Evolutionary conservation across 1,284 basidiomycete species (phyloP).

Genomic region (Puccinia novopanici): DNA sequence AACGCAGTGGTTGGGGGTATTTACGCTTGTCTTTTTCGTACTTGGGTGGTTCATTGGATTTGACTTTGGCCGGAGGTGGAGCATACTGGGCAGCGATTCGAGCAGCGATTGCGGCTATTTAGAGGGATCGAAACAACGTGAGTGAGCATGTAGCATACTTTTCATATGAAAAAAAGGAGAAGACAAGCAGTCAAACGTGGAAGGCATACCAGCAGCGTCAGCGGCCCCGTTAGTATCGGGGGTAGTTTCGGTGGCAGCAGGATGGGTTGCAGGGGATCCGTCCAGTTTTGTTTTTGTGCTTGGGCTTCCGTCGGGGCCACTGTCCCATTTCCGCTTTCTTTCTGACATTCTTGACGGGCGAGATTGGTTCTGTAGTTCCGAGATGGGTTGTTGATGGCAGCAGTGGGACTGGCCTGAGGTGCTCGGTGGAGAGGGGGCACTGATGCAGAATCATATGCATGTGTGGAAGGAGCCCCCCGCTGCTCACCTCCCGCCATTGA

Average conservation of each 20-base stretch:
- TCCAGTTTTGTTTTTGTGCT: conserved; percentile 33
- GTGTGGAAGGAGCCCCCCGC: no score
- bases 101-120: conserved; percentile 46
- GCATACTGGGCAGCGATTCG: conserved; percentile 50
- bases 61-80: conserved; percentile 29
- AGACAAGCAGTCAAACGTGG: not conserved
- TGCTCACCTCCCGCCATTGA: no score
- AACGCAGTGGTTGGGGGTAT: not conserved
- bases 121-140: not conserved
- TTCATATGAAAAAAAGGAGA: not conserved
- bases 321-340: conserved; percentile 50
- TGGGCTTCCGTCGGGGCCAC: conserved; percentile 37
- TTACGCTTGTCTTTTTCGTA: conserved; percentile 51
- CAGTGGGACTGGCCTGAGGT: no score
- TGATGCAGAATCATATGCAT: no score
- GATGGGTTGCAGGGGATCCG: not conserved
- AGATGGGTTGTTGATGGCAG: not conserved
- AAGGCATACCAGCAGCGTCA: conserved; percentile 38
- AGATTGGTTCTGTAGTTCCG: not conserved
- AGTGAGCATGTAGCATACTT: not conserved
- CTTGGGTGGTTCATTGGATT: conserved; percentile 40
- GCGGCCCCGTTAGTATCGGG: conserved; percentile 27
- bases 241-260: not conserved
- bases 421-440: no score
- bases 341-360: conserved; percentile 22